These are phyloP conservation scores for Hypsizygus marmoreus DNA, from an alignment of 768 basidiomycete genomes.

Conservation along the genomic window DNA sequence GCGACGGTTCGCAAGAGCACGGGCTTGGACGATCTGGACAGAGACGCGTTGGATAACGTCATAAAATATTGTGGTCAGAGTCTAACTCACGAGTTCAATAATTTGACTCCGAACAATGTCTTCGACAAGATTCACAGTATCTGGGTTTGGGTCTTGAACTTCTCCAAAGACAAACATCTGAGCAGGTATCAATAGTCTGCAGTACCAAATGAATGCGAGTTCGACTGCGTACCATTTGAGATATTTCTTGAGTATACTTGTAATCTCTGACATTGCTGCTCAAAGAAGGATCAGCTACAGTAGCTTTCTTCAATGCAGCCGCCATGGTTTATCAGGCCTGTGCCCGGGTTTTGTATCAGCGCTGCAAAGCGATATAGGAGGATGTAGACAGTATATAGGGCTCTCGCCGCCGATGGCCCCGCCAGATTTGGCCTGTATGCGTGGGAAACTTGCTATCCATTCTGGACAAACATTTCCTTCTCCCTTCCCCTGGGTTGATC, in stretches of 20 bases:
- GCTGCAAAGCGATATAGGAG: too few species aligned
- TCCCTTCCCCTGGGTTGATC: too few species aligned
- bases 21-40: conserved; percentile 85
- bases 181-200: conserved; percentile 2
- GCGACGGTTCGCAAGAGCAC: conserved; percentile 77
- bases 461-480: too few species aligned
- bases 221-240: conserved; percentile 73
- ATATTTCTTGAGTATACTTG: conserved; percentile 90
- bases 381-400: too few species aligned
- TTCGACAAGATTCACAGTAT: conserved; percentile 92
- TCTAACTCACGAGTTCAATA: conserved; percentile 73
- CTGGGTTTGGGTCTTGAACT: conserved; percentile 84
- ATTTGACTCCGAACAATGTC: conserved; percentile 91
- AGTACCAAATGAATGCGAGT: background rate
- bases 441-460: too few species aligned
- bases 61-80: conserved; percentile 6
- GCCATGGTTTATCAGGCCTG: too few species aligned
- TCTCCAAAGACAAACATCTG: conserved; percentile 98
- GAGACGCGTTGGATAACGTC: background rate
- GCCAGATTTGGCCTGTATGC: too few species aligned
- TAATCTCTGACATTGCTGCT: conserved; percentile 58
- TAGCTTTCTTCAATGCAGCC: conserved; percentile 16
- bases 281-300: conserved; percentile 11
- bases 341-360: too few species aligned
- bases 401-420: too few species aligned